Evolutionary conservation across 208 protist species (phyloP).

Genomic region (Wallacemonas collosoma): DNA sequence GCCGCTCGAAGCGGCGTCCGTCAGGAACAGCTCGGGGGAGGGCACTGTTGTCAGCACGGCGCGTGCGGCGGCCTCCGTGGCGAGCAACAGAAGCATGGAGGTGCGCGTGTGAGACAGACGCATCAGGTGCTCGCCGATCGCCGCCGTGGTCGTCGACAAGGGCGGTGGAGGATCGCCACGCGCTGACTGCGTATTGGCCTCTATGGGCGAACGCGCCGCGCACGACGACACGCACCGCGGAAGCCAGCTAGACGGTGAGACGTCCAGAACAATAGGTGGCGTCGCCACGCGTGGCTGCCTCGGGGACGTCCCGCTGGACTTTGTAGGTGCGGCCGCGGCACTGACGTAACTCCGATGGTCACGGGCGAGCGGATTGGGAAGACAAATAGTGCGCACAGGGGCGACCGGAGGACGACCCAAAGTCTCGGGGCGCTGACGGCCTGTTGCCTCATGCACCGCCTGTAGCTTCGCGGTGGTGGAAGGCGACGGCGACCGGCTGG

Average conservation of each 20-base stretch:
- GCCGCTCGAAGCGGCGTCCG: background rate
- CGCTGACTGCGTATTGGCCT: background rate
- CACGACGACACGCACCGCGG: slow-evolving; percentile 47
- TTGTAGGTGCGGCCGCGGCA: background rate
- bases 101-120: slow-evolving; percentile 59
- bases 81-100: slow-evolving; percentile 75
- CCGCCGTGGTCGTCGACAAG: slow-evolving; percentile 27
- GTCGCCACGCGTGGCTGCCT: slow-evolving; percentile 28
- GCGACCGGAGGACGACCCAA: slow-evolving; percentile 13
- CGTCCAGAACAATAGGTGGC: slow-evolving; percentile 65
- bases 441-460: slow-evolving; percentile 4
- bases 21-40: slow-evolving; percentile 51
- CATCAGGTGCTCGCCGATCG: slow-evolving; percentile 63
- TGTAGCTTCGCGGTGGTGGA: background rate
- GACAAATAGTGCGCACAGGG: slow-evolving; percentile 52
- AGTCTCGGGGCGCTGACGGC: slow-evolving; percentile 20
- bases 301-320: background rate
- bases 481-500: slow-evolving; percentile 3
- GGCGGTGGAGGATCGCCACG: background rate
- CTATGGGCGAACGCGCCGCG: slow-evolving; percentile 2
- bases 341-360: background rate
- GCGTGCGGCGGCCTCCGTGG: slow-evolving; percentile 41
- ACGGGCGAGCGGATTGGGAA: slow-evolving; percentile 47
- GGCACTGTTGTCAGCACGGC: slow-evolving; percentile 32
- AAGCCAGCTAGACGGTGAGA: slow-evolving; percentile 53